These are phyloP conservation scores for Malus hybrid DNA, from an alignment of 331 rosid genomes.

Conservation along the genomic window DNA sequence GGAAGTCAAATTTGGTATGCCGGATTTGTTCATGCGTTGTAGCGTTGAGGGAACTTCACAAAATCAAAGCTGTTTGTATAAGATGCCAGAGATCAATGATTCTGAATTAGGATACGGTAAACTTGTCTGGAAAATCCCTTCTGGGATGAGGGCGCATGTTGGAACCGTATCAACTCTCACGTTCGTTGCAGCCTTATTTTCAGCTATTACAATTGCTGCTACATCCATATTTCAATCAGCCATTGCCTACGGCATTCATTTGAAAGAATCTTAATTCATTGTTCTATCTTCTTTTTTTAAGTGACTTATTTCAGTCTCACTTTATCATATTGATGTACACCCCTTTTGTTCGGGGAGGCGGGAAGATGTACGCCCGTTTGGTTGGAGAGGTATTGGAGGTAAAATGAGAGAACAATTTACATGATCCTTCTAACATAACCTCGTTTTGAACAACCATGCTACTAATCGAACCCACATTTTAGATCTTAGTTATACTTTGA, in stretches of 20 bases:
- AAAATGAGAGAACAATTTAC: no score
- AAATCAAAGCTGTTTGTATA: conserved; percentile 36
- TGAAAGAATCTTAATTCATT: conserved; percentile 31
- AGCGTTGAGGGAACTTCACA: conserved; percentile 21
- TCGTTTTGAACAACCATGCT: no score
- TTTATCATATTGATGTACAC: no score
- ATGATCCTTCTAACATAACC: no score
- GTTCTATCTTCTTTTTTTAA: not conserved
- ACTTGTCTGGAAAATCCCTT: conserved; percentile 59
- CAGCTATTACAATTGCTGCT: conserved; percentile 47
- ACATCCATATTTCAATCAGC: conserved; percentile 33
- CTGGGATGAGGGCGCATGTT: conserved; percentile 55
- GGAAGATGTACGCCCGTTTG: no score
- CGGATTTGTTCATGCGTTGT: conserved; percentile 54
- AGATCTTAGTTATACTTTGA: no score
- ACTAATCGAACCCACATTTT: no score
- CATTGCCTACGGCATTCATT: conserved; percentile 9
- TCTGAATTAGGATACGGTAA: conserved; percentile 17
- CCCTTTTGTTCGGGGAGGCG: no score
- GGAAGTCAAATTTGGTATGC: conserved; percentile 42
- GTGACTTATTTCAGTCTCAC: not conserved
- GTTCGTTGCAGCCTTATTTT: conserved; percentile 47
- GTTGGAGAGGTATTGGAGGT: no score
- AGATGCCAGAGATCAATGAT: conserved; percentile 16
- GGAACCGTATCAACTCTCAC: conserved; percentile 42